Percentiles rank a stretch among this genome's conserved stretches.
Evolutionary conservation across 108 stramenopile species (phyloP).

Genomic region (Nannochloropsis gaditana): DNA sequence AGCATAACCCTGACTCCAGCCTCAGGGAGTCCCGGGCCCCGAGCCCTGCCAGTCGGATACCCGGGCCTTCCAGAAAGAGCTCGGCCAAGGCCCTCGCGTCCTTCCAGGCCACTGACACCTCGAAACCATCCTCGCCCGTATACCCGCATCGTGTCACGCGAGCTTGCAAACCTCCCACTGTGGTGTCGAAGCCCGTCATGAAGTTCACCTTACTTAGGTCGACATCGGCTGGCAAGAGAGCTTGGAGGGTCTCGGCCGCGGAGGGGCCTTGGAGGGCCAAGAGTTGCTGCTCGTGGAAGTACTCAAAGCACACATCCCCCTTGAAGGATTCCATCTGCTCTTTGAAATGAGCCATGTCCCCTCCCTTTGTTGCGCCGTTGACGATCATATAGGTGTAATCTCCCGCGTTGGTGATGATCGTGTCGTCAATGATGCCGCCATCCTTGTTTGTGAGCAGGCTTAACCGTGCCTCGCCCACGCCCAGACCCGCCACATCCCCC

Average conservation of each 20-base stretch:
- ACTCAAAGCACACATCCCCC: conserved; percentile 48
- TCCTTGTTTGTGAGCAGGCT: conserved; percentile 79
- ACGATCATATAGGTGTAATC: conserved; percentile 69
- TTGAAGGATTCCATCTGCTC: conserved; percentile 42
- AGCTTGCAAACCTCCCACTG: conserved; percentile 76
- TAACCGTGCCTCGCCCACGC: conserved; percentile 59
- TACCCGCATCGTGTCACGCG: conserved; percentile 98
- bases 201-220: conserved; percentile 82
- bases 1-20: conserved; percentile 95
- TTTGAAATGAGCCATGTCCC: conserved; percentile 78
- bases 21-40: conserved; percentile 96
- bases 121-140: conserved; percentile 99
- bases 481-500: conserved; percentile 77
- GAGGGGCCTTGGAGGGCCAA: conserved; percentile 93
- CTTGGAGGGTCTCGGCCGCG: conserved; percentile 65
- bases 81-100: conserved; percentile 36
- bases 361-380: conserved; percentile 94
- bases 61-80: neutral
- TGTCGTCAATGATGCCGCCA: conserved; percentile 96
- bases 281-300: conserved; percentile 71
- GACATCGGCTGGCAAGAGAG: conserved; percentile 68
- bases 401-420: conserved; percentile 85
- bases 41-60: conserved; percentile 81
- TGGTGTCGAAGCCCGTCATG: conserved; percentile 77
- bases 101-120: conserved; percentile 72